Base-by-base conservation (phyloP, 2,329 filamentous ascomycete genomes). In the Metarhizium guizhouense region DNA sequence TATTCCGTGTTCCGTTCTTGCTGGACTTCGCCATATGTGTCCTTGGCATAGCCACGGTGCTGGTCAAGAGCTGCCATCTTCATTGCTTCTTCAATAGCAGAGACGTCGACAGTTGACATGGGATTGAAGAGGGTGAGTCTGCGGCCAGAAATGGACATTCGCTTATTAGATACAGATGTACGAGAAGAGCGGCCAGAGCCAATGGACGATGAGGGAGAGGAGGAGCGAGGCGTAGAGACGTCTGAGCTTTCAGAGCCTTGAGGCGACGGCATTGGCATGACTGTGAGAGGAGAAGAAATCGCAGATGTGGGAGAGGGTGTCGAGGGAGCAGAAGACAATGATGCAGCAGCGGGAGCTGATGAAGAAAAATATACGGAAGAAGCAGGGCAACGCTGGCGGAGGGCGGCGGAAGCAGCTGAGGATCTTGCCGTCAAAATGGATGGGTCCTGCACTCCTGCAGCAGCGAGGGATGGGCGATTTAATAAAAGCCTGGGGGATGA, bases 1-100 rank as follows among this genome's bases (percentile, higher is more conserved):
- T 84, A 82, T 59, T 84, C 76, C 49, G 80, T 83, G 53, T 72
- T 64, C 47, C 70, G 68, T 59, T 74, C 67, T 64, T 86, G 83
- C 59, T 78, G 72, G 61, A 85, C 76, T 65, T 81, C 76, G 58
- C 72, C 72, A 62, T 77, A 84, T 66, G 77, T 73, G 65, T 80
- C 74, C 66, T 82, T 78, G 62, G 75, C 70, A 68, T 85, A 85
- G 58, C 83, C 83, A 61, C 79, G 76, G 61, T 84, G 75, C 59
- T 81, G 77, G 64, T 85, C 82, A 52, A 85, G 76, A 55, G 77
- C 72, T 55, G 82, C 75, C 73, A 80, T 77, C 65, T 80, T 83
- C 78, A 85, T 82, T 60, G 76, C 72, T 63, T 82, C 74, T 71
- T 84, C 78, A 60, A 85, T 79, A 61, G 78, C 76, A 47, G 72